Evolutionary conservation across 768 basidiomycete species (phyloP), one percentile per base, ranked within the genome.

Genomic region (Panaeolus papilionaceus): DNA sequence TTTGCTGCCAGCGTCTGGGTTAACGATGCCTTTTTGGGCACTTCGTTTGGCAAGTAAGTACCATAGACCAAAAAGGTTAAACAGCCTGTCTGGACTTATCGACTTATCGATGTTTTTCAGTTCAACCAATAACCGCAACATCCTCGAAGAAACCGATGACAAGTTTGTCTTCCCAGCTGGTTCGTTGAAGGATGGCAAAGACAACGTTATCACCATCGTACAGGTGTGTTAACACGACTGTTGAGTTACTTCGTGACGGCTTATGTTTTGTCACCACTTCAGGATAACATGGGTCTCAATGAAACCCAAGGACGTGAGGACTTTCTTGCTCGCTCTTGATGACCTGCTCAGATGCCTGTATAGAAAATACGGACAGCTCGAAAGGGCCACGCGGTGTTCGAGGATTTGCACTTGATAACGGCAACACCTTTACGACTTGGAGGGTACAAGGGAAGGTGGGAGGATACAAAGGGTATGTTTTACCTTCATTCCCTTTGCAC

Each of bases 1-100:
- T 95, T 95, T 71, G 92, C 93, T 38, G 92, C 92, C 2, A 92
- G 90, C 63, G 88, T 94, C 12, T 94, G 92, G 90, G 79, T 93
- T 38, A 95, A 95, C 70, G 77, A 89, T 68, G 81, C 84, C 4
- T 93, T 94, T 80, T 75, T 95, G 51, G 82, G 82, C 9, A 92
- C 92, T 1, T 88, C 92, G 0, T 91, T 88, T 68, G 91, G 91
- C 79, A 92, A 92, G 91, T 91, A 58, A 33, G 54, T 37, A 33
- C 1, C 20, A 3, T 58, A 9, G 2, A 3, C 16, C 18, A 16
- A 71, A 68, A 23, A 23, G 23, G 86, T 78, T 38, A 18, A 12
- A 20, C 28, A 26, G 6, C 3, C 45, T 3, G 16, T 14, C 26
- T 5, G 20, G n/a, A 51, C 49, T 39, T 18, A 39, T 44, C 39